Evolutionary conservation across 805 yeast species (phyloP), one percentile per base, ranked within the genome.

Genomic region (Candida boidinii): DNA sequence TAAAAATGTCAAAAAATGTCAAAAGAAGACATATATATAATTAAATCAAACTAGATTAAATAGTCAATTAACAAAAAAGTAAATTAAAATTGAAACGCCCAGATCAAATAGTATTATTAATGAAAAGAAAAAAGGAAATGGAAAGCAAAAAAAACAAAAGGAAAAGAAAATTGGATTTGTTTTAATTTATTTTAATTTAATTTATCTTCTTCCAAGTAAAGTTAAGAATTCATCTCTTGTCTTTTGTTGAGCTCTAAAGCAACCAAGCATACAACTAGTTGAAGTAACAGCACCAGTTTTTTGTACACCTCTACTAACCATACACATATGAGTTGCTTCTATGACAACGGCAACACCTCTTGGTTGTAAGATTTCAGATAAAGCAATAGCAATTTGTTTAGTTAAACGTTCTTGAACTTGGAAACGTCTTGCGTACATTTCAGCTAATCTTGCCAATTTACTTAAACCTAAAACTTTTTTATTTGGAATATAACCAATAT

Each of bases 381-480:
- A 61, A 1, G 97, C 96, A 82, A 87, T 84, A 21, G 98, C 97
- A 34, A 92, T 88, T 58, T 92, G 98, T 57, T 92, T 92, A 10
- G 98, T 92, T 41, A 92, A 69, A 44, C 98, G 70, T 56, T 92
- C 98, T 60, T 92, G 98, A n/a, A 92, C 98, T 60, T 92, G 98
- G 46, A 92, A 71, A 48, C 98, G 72, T 59, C 97, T 75, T 5
- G 95, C 72, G 53, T 87, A 92, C 96, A 92, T 87, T 54, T 92
- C 98, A 0, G 98, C 97, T 38, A 92, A 66, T 45, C 98, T 68
- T 8, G 98, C 98, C 44, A 92, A 70, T 56, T 92, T 92, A 34
- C 94, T 80, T 30, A 92, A 69, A 0, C 98, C 98, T 38, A 92
- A 68, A 5, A 92, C 98, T 41, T 86, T 74, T 50, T 85, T 85